These are phyloP conservation scores for Lasiodiplodia theobromae DNA, from an alignment of 2,329 filamentous ascomycete species.

Conservation along the genomic window DNA sequence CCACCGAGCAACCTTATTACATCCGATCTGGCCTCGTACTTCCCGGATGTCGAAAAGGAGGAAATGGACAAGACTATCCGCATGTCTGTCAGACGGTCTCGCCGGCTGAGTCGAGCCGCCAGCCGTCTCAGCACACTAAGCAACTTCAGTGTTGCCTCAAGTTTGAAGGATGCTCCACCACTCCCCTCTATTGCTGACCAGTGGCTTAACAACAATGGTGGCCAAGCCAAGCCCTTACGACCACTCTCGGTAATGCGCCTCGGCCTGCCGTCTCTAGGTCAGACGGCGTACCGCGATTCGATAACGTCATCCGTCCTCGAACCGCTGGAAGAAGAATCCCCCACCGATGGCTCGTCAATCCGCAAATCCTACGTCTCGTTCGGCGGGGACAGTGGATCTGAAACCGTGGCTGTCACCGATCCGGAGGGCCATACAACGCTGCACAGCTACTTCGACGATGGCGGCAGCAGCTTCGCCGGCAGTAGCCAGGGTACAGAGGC, in stretches of 20 bases:
- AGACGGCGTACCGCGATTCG: constrained; percentile 77
- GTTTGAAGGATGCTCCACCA: constrained; percentile 88
- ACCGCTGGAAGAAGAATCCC: constrained; percentile 88
- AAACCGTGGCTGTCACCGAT: constrained; percentile 77
- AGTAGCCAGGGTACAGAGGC: constrained; percentile 64
- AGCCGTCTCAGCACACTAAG: constrained; percentile 93
- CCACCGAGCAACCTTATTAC: constrained; percentile 97
- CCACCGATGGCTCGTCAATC: constrained; percentile 74
- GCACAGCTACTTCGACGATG: constrained; percentile 86
- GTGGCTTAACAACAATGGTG: constrained; percentile 74
- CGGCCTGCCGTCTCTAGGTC: constrained; percentile 54
- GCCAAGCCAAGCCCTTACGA: constrained; percentile 56
- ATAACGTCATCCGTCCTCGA: constrained; percentile 88
- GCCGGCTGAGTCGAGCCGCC: constrained; percentile 88
- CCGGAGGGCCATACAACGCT: constrained; percentile 72
- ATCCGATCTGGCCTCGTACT: constrained; percentile 94
- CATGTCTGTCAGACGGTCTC: constrained; percentile 88
- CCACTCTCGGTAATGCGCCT: constrained; percentile 68
- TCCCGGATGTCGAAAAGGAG: constrained; percentile 91
- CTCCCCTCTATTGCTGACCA: constrained; percentile 95
- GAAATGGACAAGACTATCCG: constrained; percentile 96
- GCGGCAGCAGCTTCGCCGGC: constrained; percentile 73
- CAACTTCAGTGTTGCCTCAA: constrained; percentile 91
- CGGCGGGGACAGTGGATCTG: constrained; percentile 72
- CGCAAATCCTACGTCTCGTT: constrained; percentile 96